These are phyloP conservation scores for Achaetomiella virescens DNA, from an alignment of 495 filamentous ascomycete genomes.

Conservation along the genomic window DNA sequence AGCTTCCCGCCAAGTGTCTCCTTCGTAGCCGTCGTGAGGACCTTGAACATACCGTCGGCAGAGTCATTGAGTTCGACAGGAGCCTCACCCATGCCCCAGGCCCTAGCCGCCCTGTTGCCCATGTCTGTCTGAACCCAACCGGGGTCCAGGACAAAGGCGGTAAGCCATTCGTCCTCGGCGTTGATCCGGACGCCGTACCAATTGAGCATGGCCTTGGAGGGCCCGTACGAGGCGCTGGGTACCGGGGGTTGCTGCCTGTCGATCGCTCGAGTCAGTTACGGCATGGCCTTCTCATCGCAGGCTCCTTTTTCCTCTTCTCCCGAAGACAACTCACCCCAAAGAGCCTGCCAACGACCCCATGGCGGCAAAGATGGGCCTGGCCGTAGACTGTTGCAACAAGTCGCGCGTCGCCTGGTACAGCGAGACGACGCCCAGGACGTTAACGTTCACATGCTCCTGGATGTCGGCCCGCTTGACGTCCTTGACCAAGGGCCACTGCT, in stretches of 20 bases:
- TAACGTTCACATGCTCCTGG: conserved; percentile 20
- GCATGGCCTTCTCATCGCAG: not conserved
- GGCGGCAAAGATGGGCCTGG: conserved; percentile 35
- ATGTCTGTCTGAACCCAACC: conserved; percentile 43
- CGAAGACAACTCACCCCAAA: conserved; percentile 18
- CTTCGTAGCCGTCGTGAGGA: conserved; percentile 32
- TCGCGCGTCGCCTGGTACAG: conserved; percentile 29
- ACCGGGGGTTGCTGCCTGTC: conserved; percentile 12
- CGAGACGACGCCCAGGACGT: conserved; percentile 26
- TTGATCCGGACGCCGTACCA: conserved; percentile 36
- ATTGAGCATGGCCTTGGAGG: conserved; percentile 35
- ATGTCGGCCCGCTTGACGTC: conserved; percentile 25
- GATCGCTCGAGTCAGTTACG: not conserved
- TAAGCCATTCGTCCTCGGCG: conserved; percentile 34
- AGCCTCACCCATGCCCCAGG: conserved; percentile 33
- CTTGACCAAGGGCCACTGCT: conserved; percentile 27
- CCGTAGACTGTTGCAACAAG: conserved; percentile 22
- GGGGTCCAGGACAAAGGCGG: conserved; percentile 30
- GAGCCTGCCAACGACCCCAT: conserved; percentile 24
- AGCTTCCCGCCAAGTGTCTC: conserved; percentile 35
- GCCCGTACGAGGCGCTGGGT: conserved; percentile 34
- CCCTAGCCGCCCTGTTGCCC: conserved; percentile 36
- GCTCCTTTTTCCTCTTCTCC: not conserved
- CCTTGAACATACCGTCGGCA: conserved; percentile 29
- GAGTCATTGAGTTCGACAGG: conserved; percentile 28